phyloP scores from a whole-genome alignment of 768 basidiomycete species.

The Pilatotrama ljubarskyi region DNA sequence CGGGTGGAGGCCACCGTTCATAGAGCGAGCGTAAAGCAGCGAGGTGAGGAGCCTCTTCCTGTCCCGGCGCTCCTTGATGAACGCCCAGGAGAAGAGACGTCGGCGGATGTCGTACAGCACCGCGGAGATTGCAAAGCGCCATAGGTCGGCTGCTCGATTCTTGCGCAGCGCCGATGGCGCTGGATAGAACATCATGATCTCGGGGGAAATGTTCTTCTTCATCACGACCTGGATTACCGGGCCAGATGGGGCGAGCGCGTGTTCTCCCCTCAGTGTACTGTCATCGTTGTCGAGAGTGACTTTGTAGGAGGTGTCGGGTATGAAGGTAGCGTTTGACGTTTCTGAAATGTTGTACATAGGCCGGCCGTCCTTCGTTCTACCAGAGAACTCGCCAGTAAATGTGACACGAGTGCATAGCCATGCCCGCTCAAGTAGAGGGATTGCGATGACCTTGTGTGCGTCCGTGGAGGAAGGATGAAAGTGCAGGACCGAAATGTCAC shows the following conservation, averaged over 20 bases:
- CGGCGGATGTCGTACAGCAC: conserved; percentile 26
- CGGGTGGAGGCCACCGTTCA: neutral
- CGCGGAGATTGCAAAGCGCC: conserved; percentile 34
- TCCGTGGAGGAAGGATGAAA: neutral
- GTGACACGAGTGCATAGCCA: neutral
- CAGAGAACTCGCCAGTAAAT: neutral
- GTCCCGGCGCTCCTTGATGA: conserved; percentile 32
- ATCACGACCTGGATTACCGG: neutral
- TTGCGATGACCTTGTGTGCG: neutral
- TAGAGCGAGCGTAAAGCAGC: neutral
- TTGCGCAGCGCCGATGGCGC: conserved; percentile 20
- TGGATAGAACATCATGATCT: conserved; percentile 32
- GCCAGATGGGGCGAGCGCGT: neutral
- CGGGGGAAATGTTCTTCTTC: conserved; percentile 14
- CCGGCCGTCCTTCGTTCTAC: neutral
- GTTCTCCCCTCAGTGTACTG: neutral
- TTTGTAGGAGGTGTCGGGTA: neutral
- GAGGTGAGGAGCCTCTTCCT: neutral
- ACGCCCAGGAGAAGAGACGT: conserved; percentile 32
- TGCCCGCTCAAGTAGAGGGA: neutral
- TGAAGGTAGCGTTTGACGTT: neutral
- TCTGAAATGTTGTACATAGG: neutral
- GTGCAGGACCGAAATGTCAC: neutral
- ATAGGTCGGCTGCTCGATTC: conserved; percentile 32
- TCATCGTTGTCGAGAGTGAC: neutral